Conservation (phyloP, 1,284 basidiomycete species). For the Cryptococcus floricola region DNA sequence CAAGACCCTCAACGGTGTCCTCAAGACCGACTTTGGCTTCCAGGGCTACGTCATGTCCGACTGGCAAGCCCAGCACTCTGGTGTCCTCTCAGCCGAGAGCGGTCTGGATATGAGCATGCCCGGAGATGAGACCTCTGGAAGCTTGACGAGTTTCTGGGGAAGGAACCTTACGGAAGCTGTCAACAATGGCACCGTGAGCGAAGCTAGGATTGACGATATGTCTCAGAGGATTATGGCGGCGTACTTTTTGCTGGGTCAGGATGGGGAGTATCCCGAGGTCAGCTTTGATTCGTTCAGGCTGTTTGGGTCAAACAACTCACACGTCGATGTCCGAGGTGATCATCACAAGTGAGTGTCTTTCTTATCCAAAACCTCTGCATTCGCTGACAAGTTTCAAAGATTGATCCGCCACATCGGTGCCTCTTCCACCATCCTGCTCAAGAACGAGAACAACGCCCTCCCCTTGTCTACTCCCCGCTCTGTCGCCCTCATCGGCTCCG, state of each 20-base stretch:
- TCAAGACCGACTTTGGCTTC: constrained; percentile 73
- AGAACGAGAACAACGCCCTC: constrained; percentile 60
- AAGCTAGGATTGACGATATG: constrained; percentile 61
- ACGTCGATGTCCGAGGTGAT: constrained; percentile 68
- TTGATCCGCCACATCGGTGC: constrained; percentile 70
- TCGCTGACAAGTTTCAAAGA: constrained; percentile 38
- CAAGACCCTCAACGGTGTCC: constrained; percentile 62
- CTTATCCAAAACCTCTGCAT: background rate
- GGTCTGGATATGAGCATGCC: constrained; percentile 66
- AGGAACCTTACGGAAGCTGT: constrained; percentile 56
- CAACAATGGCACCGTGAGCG: constrained; percentile 55
- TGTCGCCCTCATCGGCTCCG: constrained; percentile 62
- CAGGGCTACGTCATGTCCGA: constrained; percentile 68
- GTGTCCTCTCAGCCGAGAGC: constrained; percentile 53
- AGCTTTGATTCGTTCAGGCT: constrained; percentile 37
- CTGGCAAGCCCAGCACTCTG: constrained; percentile 62
- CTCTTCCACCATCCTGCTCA: constrained; percentile 67
- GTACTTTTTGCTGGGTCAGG: constrained; percentile 63
- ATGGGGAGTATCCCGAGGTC: constrained; percentile 55
- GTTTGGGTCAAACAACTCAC: constrained; percentile 51
- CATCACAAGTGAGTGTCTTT: constrained; percentile 54
- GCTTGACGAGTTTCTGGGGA: constrained; percentile 55
- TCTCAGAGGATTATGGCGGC: constrained; percentile 61
- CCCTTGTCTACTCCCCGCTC: constrained; percentile 54
- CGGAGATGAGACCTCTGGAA: constrained; percentile 58